A percentile compares a stretch with the other conserved stretches of the same genome.
These are phyloP conservation scores for Apophysomyces elegans DNA, from an alignment of 371 early-diverging fungal genomes.

Conservation along the genomic window DNA sequence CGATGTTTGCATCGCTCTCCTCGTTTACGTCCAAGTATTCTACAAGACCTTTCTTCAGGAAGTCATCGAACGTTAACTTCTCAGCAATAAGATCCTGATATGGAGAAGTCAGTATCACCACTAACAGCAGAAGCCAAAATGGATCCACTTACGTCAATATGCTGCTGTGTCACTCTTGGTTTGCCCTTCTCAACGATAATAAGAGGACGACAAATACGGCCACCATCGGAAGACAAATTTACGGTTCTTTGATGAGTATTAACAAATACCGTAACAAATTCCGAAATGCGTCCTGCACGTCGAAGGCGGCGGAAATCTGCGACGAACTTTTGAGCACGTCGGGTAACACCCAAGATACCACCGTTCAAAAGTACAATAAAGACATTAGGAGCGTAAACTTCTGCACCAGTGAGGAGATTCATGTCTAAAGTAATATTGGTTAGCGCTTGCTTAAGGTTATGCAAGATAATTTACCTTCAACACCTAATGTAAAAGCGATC, in stretches of 20 bases:
- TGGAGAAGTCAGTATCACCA: constrained; percentile 7
- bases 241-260: constrained; percentile 86
- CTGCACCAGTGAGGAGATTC: constrained; percentile 79
- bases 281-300: constrained; percentile 85
- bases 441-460: background rate
- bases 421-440: constrained; percentile 60
- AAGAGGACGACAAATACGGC: constrained; percentile 97
- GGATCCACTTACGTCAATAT: constrained; percentile 59
- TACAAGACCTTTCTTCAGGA: constrained; percentile 91
- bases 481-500: constrained; percentile 83
- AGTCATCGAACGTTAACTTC: constrained; percentile 85
- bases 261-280: constrained; percentile 94
- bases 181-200: constrained; percentile 93
- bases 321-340: constrained; percentile 80
- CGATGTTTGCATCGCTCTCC: constrained; percentile 96
- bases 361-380: constrained; percentile 95
- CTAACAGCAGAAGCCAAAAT: background rate
- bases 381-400: constrained; percentile 75
- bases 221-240: constrained; percentile 97
- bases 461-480: constrained; percentile 57
- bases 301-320: constrained; percentile 84
- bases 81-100: constrained; percentile 60
- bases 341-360: constrained; percentile 87
- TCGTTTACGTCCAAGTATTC: constrained; percentile 99
- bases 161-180: constrained; percentile 73